Conservation (phyloP, 2,329 filamentous ascomycete genomes). For the Furcasterigmium furcatum region DNA sequence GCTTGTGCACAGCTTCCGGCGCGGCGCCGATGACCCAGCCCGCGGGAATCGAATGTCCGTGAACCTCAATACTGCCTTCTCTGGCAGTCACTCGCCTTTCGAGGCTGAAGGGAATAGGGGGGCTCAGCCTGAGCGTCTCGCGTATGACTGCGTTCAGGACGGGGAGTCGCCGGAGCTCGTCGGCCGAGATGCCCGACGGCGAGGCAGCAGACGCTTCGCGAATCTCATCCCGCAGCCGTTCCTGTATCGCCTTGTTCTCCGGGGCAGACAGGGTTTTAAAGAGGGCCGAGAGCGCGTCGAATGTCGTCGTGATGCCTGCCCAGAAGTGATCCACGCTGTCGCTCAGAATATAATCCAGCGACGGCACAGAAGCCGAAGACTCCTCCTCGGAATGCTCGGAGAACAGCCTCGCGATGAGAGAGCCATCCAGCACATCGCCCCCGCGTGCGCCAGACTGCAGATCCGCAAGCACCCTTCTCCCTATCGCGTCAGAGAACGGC, state of each 20-base stretch:
- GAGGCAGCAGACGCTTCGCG: not conserved
- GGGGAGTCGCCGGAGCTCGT: slow-evolving; percentile 14
- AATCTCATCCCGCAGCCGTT: not conserved
- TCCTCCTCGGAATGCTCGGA: not conserved
- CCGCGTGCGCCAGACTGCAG: not conserved
- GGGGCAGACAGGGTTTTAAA: not conserved
- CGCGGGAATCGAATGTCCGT: slow-evolving; percentile 28
- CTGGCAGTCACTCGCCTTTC: slow-evolving; percentile 45
- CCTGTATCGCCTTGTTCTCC: not conserved
- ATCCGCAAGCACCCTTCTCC: not conserved
- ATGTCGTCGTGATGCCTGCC: slow-evolving; percentile 7
- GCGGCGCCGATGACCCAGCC: slow-evolving; percentile 38
- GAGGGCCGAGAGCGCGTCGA: not conserved
- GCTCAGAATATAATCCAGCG: slow-evolving; percentile 8
- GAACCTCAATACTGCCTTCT: slow-evolving; percentile 28
- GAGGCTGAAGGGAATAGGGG: slow-evolving; percentile 41
- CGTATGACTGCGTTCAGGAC: slow-evolving; percentile 50
- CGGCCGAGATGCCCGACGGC: not conserved
- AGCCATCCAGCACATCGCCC: no score
- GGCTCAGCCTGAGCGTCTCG: slow-evolving; percentile 47
- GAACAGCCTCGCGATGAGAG: not conserved
- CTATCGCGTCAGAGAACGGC: not conserved
- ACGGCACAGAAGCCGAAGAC: slow-evolving; percentile 3
- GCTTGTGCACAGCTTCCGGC: slow-evolving; percentile 31
- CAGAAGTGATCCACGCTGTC: slow-evolving; percentile 10